Base-by-base conservation (phyloP, 2,329 filamentous ascomycete genomes). In the Sporothrix sp. region DNA sequence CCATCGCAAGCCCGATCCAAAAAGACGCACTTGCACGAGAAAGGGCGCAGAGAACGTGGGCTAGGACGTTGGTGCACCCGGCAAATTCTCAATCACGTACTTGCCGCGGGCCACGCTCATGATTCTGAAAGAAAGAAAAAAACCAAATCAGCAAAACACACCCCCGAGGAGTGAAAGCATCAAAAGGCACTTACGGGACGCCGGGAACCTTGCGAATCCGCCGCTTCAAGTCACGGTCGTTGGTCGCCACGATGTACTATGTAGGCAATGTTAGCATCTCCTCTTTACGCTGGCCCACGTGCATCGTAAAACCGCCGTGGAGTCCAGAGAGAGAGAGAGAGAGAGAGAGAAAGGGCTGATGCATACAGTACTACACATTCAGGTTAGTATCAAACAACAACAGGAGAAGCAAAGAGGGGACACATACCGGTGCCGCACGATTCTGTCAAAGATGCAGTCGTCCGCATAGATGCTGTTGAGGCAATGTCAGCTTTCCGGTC, bases 71-170 rank as follows among this genome's bases (percentile, higher is more conserved):
- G 87, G 86, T 33, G 87, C 87, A 66, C 89, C 86, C 5, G 90
- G 90, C 56, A 96, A 68, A 60, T 90, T 80, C 74, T 97, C 93
- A 62, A 98, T 93, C 43, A 91, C 84, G 68, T 96, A 97, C 68
- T 96, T 96, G 40, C 87, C 88, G 61, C 87, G 79, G 6, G 85
- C 86, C 25, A 93, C 87, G 61, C 82, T 88, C 74, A 95, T 76
- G 59, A 87, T 80, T 23, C 55, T 57, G 11, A 9, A 27, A 21
- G 10, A 4, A 20, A 11, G 13, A 14, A 23, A 1, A n/a, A 47
- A 14, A 14, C 6, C 2, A 30, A 14, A 10, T n/a, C n/a, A n/a
- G n/a, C n/a, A n/a, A n/a, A n/a, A n/a, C n/a, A n/a, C n/a, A n/a
- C n/a, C n/a, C n/a, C n/a, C n/a, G n/a, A 21, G 10, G 7, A 20